Conservation (phyloP, 352 stramenopile species). For the Globisporangium spinosum region DNA sequence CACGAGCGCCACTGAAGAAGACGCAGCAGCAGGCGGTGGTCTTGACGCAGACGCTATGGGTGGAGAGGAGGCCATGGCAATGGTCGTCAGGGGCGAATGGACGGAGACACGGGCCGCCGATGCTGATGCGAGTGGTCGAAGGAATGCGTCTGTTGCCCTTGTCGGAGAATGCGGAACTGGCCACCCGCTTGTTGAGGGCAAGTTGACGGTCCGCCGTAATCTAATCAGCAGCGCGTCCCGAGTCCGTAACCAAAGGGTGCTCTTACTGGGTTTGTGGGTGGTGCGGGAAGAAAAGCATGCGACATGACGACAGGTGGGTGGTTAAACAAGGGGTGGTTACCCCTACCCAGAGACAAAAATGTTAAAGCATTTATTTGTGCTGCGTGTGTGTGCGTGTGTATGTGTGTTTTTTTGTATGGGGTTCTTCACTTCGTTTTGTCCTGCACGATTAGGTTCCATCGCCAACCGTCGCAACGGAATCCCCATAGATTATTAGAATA, state of each 20-base stretch:
- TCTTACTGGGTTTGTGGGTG: background rate
- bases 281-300: background rate
- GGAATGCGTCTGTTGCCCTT: background rate
- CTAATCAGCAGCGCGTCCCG: conserved; percentile 1
- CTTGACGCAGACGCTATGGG: background rate
- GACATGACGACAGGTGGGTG: background rate
- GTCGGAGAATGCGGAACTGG: background rate
- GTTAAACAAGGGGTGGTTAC: background rate
- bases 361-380: too few species aligned
- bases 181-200: background rate
- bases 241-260: background rate
- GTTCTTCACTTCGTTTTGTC: background rate
- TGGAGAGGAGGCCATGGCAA: background rate
- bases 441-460: background rate
- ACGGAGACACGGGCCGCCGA: background rate
- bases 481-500: too few species aligned
- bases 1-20: background rate
- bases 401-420: background rate
- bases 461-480: background rate
- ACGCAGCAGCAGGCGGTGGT: background rate
- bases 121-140: background rate
- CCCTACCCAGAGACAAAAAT: too few species aligned
- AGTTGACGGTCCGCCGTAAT: background rate
- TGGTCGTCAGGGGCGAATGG: too few species aligned
- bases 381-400: too few species aligned